phyloP scores from a whole-genome alignment of 371 early-diverging fungal species.

The Aphelidium insulamus region DNA sequence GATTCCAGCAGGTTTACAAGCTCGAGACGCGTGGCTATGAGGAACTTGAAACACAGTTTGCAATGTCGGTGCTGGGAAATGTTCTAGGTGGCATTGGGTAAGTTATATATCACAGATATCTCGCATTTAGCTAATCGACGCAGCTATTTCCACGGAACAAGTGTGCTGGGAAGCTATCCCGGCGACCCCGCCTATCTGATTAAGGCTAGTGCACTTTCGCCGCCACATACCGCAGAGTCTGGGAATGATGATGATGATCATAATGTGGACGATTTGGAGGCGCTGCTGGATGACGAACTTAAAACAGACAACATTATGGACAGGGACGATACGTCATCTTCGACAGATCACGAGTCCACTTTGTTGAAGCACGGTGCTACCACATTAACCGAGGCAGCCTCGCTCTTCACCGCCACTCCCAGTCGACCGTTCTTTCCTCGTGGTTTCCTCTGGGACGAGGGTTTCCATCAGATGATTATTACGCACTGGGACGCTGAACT shows the following conservation, averaged over 20 bases:
- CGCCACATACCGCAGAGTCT: too few relatives aligned
- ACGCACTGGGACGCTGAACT: constrained; percentile 74
- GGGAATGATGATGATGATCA: too few relatives aligned
- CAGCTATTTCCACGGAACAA: constrained; percentile 30
- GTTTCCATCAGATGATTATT: constrained; percentile 71
- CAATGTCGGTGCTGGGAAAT: constrained; percentile 50
- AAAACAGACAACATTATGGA: too few relatives aligned
- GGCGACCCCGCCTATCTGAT: constrained; percentile 11
- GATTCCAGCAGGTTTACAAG: constrained; percentile 51
- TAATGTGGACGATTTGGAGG: too few relatives aligned
- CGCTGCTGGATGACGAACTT: too few relatives aligned
- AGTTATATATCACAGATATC: too few relatives aligned
- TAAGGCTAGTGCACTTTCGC: too few relatives aligned
- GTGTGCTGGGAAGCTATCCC: constrained; percentile 21
- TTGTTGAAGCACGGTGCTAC: constrained; percentile 12
- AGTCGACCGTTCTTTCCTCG: constrained; percentile 86
- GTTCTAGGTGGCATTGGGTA: constrained; percentile 78
- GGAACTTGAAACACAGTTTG: constrained; percentile 50
- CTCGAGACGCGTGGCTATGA: too few relatives aligned
- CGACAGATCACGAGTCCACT: too few relatives aligned
- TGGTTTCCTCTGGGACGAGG: constrained; percentile 92
- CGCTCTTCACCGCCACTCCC: constrained; percentile 65
- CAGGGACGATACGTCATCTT: too few relatives aligned
- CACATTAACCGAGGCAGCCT: constrained; percentile 28
- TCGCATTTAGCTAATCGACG: too few relatives aligned